Evolutionary conservation across 352 stramenopile species (phyloP).

Genomic region (Phytophthora lateralis): DNA sequence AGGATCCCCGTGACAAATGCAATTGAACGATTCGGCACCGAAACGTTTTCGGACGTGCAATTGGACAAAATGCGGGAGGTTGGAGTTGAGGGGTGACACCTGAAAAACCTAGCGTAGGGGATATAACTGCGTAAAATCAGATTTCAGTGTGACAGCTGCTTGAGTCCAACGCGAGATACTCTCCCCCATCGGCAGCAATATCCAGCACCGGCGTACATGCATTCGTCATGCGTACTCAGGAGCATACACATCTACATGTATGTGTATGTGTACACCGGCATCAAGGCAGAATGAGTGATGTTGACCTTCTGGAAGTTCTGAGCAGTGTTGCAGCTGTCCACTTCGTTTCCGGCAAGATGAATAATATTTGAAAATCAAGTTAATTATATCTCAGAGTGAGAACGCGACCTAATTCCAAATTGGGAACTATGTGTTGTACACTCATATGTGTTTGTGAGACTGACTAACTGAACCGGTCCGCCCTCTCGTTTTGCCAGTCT

Average conservation of each 20-base stretch:
- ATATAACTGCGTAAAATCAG: background rate
- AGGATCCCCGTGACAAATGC: slow-evolving; percentile 10
- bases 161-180: slow-evolving; percentile 22
- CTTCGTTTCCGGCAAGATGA: too few relatives aligned
- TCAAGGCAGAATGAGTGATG: too few relatives aligned
- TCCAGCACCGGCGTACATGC: slow-evolving; percentile 2
- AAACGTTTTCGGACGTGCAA: slow-evolving; percentile 16
- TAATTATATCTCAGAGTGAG: too few relatives aligned
- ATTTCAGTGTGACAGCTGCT: slow-evolving; percentile 17
- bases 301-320: too few relatives aligned
- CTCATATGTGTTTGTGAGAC: background rate
- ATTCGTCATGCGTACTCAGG: too few relatives aligned
- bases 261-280: too few relatives aligned
- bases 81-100: slow-evolving; percentile 7
- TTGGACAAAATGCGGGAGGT: slow-evolving; percentile 5
- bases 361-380: too few relatives aligned
- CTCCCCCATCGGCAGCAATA: slow-evolving; percentile 3
- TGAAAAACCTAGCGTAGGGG: background rate
- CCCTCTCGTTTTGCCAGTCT: slow-evolving; percentile 10
- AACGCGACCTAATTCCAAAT: too few relatives aligned
- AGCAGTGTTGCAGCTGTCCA: too few relatives aligned
- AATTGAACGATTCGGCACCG: slow-evolving; percentile 24
- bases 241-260: too few relatives aligned
- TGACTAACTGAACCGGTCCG: slow-evolving; percentile 28
- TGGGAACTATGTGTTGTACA: too few relatives aligned